A percentile compares a stretch with the other conserved stretches of the same genome.
Conservation (phyloP, 2,329 filamentous ascomycete species). For the Lomentospora prolificans region DNA sequence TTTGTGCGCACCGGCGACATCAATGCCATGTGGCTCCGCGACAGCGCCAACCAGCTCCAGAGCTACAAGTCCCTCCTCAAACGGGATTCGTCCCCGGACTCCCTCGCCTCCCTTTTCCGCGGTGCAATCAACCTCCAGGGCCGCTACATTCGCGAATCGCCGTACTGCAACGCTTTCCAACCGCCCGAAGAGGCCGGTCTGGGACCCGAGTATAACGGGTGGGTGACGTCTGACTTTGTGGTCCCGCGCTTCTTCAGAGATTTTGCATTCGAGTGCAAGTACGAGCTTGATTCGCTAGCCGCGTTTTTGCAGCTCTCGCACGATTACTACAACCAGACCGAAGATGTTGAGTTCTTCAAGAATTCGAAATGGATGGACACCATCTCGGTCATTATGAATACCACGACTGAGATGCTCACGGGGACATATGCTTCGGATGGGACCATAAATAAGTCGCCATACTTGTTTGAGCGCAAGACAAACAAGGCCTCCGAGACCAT, state of each 20-base stretch:
- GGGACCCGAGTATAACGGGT: conserved; percentile 41
- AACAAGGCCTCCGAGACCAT: conserved; percentile 73
- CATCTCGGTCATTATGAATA: conserved; percentile 56
- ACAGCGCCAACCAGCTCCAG: conserved; percentile 74
- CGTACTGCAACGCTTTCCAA: conserved; percentile 93
- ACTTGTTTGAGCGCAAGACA: conserved; percentile 68
- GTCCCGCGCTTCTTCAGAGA: conserved; percentile 56
- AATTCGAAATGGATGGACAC: conserved; percentile 64
- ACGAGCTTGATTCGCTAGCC: conserved; percentile 84
- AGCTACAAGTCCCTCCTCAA: conserved; percentile 59
- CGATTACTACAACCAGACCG: conserved; percentile 67
- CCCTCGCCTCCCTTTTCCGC: conserved; percentile 58
- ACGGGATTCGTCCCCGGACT: conserved; percentile 38
- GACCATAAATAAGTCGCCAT: conserved; percentile 46
- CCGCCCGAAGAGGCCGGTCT: conserved; percentile 69
- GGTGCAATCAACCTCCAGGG: conserved; percentile 70
- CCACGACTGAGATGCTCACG: conserved; percentile 59
- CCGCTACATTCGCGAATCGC: conserved; percentile 57
- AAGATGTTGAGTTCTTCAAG: conserved; percentile 63
- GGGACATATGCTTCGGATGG: conserved; percentile 61
- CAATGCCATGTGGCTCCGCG: conserved; percentile 86
- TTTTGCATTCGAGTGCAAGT: conserved; percentile 90
- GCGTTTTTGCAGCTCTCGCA: conserved; percentile 75
- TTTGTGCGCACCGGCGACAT: conserved; percentile 85
- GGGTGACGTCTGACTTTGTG: conserved; percentile 49